A percentile compares a stretch with the other conserved stretches of the same genome.
Conservation (phyloP, 2,329 filamentous ascomycete genomes). For the Metarhizium guizhouense region DNA sequence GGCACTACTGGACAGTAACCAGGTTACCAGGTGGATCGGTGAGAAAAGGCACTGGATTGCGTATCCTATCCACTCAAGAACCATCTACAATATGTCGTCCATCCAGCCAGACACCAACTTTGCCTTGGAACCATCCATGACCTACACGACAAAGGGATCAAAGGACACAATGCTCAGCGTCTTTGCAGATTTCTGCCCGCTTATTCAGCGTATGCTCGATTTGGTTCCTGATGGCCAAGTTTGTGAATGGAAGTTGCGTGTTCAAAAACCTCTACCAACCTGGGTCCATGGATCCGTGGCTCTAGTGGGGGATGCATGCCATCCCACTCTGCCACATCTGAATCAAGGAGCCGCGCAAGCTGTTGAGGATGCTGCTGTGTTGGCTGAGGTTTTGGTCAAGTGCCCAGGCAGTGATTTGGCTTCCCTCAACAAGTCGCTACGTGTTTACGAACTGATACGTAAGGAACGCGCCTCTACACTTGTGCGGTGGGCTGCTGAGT, state of each 20-base stretch:
- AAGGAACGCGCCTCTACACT: constrained; percentile 45
- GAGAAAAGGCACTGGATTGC: constrained; percentile 68
- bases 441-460: constrained; percentile 45
- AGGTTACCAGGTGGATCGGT: constrained; percentile 68
- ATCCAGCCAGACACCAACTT: constrained; percentile 54
- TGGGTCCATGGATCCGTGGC: constrained; percentile 50
- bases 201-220: constrained; percentile 48
- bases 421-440: constrained; percentile 38
- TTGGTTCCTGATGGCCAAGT: constrained; percentile 54
- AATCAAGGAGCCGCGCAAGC: constrained; percentile 59
- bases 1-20: constrained; percentile 56
- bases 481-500: constrained; percentile 44
- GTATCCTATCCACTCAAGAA: constrained; percentile 61
- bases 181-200: constrained; percentile 51
- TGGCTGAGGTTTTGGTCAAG: constrained; percentile 42
- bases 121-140: constrained; percentile 45
- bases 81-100: constrained; percentile 56
- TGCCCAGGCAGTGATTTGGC: constrained; percentile 26
- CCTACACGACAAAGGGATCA: constrained; percentile 54
- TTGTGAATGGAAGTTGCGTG: constrained; percentile 55
- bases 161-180: constrained; percentile 54
- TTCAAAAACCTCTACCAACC: constrained; percentile 45
- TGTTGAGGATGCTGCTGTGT: constrained; percentile 54
- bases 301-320: constrained; percentile 55
- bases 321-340: constrained; percentile 58